These are phyloP conservation scores for Emergomyces africanus DNA, from an alignment of 2,329 filamentous ascomycete genomes.

Conservation along the genomic window DNA sequence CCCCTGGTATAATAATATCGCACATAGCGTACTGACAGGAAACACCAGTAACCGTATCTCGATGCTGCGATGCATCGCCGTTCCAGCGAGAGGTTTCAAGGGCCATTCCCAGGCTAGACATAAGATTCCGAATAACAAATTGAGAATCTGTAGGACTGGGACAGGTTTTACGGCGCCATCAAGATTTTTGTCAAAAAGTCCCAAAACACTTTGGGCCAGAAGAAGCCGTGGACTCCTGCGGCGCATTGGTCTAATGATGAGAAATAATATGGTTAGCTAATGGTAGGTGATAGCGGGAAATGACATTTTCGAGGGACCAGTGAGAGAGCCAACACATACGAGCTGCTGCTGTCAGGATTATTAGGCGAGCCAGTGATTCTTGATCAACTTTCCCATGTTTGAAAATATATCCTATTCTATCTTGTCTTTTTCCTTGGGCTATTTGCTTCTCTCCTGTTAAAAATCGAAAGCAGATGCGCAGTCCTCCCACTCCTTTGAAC, in stretches of 20 bases:
- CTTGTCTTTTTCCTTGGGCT: background rate
- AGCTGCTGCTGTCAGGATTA: conserved; percentile 69
- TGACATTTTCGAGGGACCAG: background rate
- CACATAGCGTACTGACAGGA: conserved; percentile 61
- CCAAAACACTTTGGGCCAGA: conserved; percentile 99
- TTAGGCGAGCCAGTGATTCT: conserved; percentile 97
- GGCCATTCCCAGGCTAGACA: conserved; percentile 90
- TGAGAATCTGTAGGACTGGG: conserved; percentile 82
- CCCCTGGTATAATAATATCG: conserved; percentile 75
- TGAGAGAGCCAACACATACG: conserved; percentile 42
- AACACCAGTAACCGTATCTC: conserved; percentile 73
- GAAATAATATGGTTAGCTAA: background rate
- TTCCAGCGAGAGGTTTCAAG: conserved; percentile 61
- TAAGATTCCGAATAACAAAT: conserved; percentile 66
- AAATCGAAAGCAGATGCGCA: background rate
- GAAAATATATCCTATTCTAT: background rate
- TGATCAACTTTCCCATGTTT: conserved; percentile 90
- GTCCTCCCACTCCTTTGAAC: background rate
- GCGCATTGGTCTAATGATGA: conserved; percentile 61
- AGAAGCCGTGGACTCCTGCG: conserved; percentile 74
- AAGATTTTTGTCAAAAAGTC: conserved; percentile 89
- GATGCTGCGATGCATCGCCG: conserved; percentile 70
- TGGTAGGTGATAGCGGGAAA: background rate
- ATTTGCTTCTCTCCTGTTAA: background rate
- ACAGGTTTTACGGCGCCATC: conserved; percentile 74